phyloP scores from a whole-genome alignment of 2,329 filamentous ascomycete genomes.

The Cercospora sojina region DNA sequence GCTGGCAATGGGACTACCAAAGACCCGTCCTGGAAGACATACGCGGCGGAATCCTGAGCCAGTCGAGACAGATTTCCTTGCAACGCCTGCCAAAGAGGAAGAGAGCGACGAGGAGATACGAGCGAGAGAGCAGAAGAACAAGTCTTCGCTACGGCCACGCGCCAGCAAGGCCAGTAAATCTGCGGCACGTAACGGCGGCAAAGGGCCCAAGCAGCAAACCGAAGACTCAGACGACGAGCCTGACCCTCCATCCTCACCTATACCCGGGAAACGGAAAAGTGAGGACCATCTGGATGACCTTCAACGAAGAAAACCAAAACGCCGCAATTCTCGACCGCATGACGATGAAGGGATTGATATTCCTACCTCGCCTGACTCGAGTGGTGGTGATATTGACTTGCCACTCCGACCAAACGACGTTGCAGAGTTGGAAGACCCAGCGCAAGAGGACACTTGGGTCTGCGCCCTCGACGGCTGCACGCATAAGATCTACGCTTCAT shows the following conservation, averaged over 20 bases:
- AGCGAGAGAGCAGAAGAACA: constrained; percentile 34
- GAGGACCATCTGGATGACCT: constrained; percentile 10
- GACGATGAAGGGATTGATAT: constrained; percentile 40
- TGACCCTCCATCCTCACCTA: constrained; percentile 23
- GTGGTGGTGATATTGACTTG: constrained; percentile 11
- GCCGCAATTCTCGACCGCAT: constrained; percentile 26
- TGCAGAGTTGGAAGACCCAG: constrained; percentile 24
- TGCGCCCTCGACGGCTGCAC: constrained; percentile 65
- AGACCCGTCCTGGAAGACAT: constrained; percentile 2
- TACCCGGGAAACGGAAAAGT: constrained; percentile 22
- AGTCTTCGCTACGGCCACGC: constrained; percentile 37
- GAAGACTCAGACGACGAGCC: constrained; percentile 29
- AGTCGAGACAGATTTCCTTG: constrained; percentile 10
- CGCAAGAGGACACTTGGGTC: constrained; percentile 58
- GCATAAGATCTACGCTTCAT: constrained; percentile 63
- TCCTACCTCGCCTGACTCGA: constrained; percentile 30
- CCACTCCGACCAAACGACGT: constrained; percentile 32
- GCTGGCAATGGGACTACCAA: constrained; percentile 10
- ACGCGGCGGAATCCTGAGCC: constrained; percentile 9
- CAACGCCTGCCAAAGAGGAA: constrained; percentile 24
- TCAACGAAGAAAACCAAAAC: constrained; percentile 21
- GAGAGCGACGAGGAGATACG: constrained; percentile 28
- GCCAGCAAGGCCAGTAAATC: constrained; percentile 35
- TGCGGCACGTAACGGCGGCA: constrained; percentile 28
- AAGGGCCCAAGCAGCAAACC: constrained; percentile 29